Conservation (phyloP, 192 early-diverging fungal species). For the Coemansia sp. region DNA sequence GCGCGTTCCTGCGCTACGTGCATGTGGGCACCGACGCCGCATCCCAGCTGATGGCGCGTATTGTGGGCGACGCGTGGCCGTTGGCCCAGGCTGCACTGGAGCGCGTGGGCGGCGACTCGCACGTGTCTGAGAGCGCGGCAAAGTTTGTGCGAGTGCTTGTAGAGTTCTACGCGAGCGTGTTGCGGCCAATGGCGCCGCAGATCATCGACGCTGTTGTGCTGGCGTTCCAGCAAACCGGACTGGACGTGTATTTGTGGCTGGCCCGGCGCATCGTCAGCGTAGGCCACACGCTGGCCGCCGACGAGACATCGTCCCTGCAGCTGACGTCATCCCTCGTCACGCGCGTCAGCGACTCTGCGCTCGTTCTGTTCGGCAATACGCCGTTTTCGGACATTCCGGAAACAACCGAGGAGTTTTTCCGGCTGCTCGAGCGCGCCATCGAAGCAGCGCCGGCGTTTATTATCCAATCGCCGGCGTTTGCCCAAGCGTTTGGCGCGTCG, state of each 20-base stretch:
- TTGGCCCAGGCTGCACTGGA: constrained; percentile 27
- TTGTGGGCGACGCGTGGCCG: constrained; percentile 39
- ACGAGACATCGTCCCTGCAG: constrained; percentile 35
- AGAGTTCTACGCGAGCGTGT: constrained; percentile 28
- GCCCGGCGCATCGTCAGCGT: constrained; percentile 63
- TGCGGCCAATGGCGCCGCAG: constrained; percentile 26
- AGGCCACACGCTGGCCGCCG: constrained; percentile 58
- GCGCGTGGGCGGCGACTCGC: constrained; percentile 20
- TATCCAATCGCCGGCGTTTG: constrained; percentile 22
- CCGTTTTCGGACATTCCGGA: constrained; percentile 47
- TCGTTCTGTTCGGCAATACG: constrained; percentile 57
- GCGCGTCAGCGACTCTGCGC: constrained; percentile 64
- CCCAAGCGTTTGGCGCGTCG: constrained; percentile 31
- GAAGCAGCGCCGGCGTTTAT: constrained; percentile 37
- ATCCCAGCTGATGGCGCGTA: constrained; percentile 23
- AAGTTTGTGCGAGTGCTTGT: constrained; percentile 44
- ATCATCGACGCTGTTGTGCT: constrained; percentile 57
- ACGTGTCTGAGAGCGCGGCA: constrained; percentile 41
- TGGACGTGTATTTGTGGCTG: constrained; percentile 81
- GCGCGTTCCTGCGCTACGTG: constrained; percentile 48
- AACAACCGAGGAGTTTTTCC: constrained; percentile 50
- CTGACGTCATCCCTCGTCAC: constrained; percentile 62
- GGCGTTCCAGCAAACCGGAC: constrained; percentile 66
- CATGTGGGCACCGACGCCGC: constrained; percentile 32
- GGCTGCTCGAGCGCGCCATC: constrained; percentile 38